Conservation (phyloP, 768 basidiomycete species). For the Auricularia heimuer region DNA sequence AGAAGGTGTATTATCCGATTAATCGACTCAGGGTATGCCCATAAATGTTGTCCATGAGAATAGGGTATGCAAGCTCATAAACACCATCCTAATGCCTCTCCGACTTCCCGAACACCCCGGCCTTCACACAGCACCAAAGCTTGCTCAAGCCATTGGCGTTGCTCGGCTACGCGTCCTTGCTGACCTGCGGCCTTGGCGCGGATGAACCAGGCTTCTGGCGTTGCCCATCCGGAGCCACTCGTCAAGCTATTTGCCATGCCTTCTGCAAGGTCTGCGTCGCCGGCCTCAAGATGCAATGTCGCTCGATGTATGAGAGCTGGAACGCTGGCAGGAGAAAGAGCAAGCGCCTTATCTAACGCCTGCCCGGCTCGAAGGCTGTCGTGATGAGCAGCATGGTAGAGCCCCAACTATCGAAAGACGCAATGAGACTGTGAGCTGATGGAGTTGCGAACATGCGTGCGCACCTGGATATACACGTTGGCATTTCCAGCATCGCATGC, state of each 20-base stretch:
- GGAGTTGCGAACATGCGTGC: conserved; percentile 12
- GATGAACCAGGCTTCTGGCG: conserved; percentile 91
- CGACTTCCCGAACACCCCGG: conserved; percentile 53
- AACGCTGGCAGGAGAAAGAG: conserved; percentile 71
- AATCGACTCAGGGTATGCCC: not conserved
- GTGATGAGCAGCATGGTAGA: conserved; percentile 51
- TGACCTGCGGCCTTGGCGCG: conserved; percentile 72
- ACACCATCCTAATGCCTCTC: conserved; percentile 59
- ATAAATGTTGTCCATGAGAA: not conserved
- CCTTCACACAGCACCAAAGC: conserved; percentile 58
- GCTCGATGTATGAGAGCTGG: conserved; percentile 71
- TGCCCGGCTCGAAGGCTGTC: conserved; percentile 53
- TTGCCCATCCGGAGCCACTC: conserved; percentile 77
- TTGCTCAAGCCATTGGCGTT: conserved; percentile 61
- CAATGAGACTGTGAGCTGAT: not conserved
- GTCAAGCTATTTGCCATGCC: conserved; percentile 70
- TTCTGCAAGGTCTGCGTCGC: conserved; percentile 71
- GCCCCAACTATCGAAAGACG: conserved; percentile 43
- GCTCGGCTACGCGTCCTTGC: conserved; percentile 61
- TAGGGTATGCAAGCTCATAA: conserved; percentile 20
- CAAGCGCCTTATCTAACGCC: conserved; percentile 80
- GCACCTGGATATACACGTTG: conserved; percentile 90
- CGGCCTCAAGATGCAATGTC: conserved; percentile 53
- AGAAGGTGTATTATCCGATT: not conserved
- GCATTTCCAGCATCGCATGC: conserved; percentile 77